Conservation (phyloP, 257 asterid genomes). For the Solanum appendiculatum region DNA sequence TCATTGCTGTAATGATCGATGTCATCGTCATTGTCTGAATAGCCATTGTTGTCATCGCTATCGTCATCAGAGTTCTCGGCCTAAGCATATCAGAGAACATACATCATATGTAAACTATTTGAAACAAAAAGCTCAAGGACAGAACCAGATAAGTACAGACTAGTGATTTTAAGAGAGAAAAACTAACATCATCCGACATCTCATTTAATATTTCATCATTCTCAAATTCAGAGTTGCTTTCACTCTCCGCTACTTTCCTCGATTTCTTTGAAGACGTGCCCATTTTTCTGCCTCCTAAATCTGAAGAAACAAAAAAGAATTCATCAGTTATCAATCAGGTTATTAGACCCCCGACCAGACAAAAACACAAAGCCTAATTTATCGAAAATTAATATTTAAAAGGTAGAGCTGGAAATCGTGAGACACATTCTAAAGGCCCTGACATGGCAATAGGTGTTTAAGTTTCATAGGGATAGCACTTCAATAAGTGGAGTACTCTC, state of each 20-base stretch:
- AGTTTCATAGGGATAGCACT: neutral
- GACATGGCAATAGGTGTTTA: neutral
- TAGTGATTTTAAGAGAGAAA: neutral
- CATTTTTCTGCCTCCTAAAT: constrained; percentile 12
- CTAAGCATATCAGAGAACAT: neutral
- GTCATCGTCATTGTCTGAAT: constrained; percentile 9
- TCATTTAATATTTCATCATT: constrained; percentile 17
- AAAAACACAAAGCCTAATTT: neutral
- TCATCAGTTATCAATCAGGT: neutral
- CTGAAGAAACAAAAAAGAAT: neutral
- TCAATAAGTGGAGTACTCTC: neutral
- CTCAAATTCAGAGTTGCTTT: constrained; percentile 37
- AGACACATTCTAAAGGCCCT: neutral
- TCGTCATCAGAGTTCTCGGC: constrained; percentile 7
- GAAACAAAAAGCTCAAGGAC: neutral
- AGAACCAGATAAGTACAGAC: neutral
- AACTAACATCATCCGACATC: constrained; percentile 25
- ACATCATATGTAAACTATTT: neutral
- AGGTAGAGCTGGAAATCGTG: neutral
- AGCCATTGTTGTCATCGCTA: neutral
- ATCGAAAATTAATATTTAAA: neutral
- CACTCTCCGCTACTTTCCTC: constrained; percentile 22
- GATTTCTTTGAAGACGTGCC: constrained; percentile 19
- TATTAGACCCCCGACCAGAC: neutral
- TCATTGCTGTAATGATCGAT: constrained; percentile 4